Percentiles rank a stretch among this genome's conserved stretches.
phyloP scores from a whole-genome alignment of 2,329 filamentous ascomycete genomes.

The Dothidotthia symphoricarpi region DNA sequence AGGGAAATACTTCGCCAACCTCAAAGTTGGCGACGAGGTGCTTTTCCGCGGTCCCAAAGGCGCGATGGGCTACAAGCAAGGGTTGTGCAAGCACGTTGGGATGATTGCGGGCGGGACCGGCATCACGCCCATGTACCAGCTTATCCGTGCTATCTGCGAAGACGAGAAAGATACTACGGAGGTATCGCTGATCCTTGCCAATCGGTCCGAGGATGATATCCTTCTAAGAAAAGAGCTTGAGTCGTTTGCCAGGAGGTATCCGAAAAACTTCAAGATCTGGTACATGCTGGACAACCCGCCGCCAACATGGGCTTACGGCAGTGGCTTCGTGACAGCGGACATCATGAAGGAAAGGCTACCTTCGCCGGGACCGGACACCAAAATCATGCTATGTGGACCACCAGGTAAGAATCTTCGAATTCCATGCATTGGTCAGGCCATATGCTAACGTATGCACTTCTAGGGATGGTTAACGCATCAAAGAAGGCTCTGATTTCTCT shows the following conservation, averaged over 20 bases:
- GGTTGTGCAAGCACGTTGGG: slow-evolving; percentile 47
- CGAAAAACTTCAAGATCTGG: slow-evolving; percentile 54
- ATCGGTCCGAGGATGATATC: slow-evolving; percentile 59
- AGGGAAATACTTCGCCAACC: slow-evolving; percentile 47
- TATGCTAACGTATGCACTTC: no score
- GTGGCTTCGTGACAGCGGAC: slow-evolving; percentile 42
- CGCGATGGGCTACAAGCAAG: slow-evolving; percentile 51
- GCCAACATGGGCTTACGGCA: slow-evolving; percentile 10
- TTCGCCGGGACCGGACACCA: slow-evolving; percentile 46
- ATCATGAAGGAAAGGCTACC: slow-evolving; percentile 54
- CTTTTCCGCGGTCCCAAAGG: slow-evolving; percentile 58
- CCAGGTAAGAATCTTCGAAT: slow-evolving; percentile 40
- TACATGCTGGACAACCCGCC: slow-evolving; percentile 51
- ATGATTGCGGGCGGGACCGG: slow-evolving; percentile 57
- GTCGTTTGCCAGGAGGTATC: slow-evolving; percentile 51
- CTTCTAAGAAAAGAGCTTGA: slow-evolving; percentile 59
- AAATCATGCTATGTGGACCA: slow-evolving; percentile 61
- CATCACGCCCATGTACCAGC: slow-evolving; percentile 60
- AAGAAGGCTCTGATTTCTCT: slow-evolving; percentile 49
- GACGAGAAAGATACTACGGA: slow-evolving; percentile 58
- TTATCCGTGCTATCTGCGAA: slow-evolving; percentile 64
- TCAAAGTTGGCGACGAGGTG: slow-evolving; percentile 52
- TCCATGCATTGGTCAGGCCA: no score
- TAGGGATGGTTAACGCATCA: slow-evolving; percentile 53
- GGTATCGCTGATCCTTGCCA: slow-evolving; percentile 60